These are phyloP conservation scores for Thamnidium elegans DNA, from an alignment of 192 early-diverging fungal species.

Conservation along the genomic window DNA sequence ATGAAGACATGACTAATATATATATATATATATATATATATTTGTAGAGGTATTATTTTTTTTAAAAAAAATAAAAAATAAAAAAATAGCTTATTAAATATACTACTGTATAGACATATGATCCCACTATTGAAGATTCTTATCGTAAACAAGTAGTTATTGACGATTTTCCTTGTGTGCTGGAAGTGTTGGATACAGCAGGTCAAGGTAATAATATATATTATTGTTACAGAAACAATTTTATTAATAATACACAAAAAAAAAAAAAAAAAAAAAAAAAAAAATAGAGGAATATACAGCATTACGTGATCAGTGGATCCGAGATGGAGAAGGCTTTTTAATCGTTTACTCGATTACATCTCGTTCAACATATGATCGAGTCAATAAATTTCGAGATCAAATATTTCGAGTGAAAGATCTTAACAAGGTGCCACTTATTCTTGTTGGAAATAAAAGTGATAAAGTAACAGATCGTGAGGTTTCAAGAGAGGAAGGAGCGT, in stretches of 20 bases:
- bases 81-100: background rate
- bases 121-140: slow-evolving; percentile 98
- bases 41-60: slow-evolving; percentile 20
- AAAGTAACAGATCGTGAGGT: slow-evolving; percentile 74
- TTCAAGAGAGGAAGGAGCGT: slow-evolving; percentile 68
- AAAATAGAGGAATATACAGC: slow-evolving; percentile 71
- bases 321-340: slow-evolving; percentile 77
- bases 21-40: no score
- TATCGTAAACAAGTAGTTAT: slow-evolving; percentile 97
- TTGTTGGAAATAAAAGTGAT: slow-evolving; percentile 91
- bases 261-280: no score
- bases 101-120: slow-evolving; percentile 66
- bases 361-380: slow-evolving; percentile 76
- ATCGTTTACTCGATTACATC: slow-evolving; percentile 85
- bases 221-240: background rate
- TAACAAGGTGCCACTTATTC: slow-evolving; percentile 75
- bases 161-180: slow-evolving; percentile 91
- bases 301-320: slow-evolving; percentile 76
- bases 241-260: slow-evolving; percentile 1
- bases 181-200: slow-evolving; percentile 96
- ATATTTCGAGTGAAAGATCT: slow-evolving; percentile 82
- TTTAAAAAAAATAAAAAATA: no score
- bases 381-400: slow-evolving; percentile 77
- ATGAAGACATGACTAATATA: background rate
- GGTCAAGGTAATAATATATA: slow-evolving; percentile 56